Evolutionary conservation across 805 yeast species (phyloP), one percentile per base, ranked within the genome.

Genomic region (Candida xiaguanensis): DNA sequence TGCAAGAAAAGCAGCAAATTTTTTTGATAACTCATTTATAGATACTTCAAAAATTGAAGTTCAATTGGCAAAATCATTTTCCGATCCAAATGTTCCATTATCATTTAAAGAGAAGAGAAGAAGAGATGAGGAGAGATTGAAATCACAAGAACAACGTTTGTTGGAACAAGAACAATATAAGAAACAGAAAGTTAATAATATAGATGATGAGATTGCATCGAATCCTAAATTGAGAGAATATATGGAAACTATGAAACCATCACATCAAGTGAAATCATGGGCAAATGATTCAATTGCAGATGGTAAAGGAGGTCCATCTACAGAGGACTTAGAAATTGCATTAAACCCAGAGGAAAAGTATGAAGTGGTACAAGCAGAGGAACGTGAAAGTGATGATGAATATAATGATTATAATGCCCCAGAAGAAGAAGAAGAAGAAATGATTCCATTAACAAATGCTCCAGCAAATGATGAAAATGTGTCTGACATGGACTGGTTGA

Each of bases 401-500:
- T 75, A 77, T 44, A 78, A 69, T 39, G 74, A 67, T 31, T 75
- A 73, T 44, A 46, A 41, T 0, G 51, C 63, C 47, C 59, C 59
- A 35, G 77, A 72, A 8, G 76, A 67, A 14, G 77, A 71, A 7
- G 24, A 20, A 9, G 81, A 75, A 39, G 72, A 69, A 44, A 71
- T 75, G 77, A 69, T 78, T 53, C 51, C 65, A 11, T 51, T 76
- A 24, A 56, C 58, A 49, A 59, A 45, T 8, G 29, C 54, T 6
- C 28, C 43, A 5, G 57, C 77, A 5, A 62, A 62, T 25, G 77
- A 78, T 49, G 77, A 73, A 41, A 62, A 51, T 11, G 71, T 85
- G 11, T 74, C 89, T 11, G 96, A 90, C 64, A 61, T 85, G 38
- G 96, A 90, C 41, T 90, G 98, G 98, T 72, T 90, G 44, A 79